Base-by-base conservation (phyloP, 768 basidiomycete genomes). In the Coprinellus micaceus region DNA sequence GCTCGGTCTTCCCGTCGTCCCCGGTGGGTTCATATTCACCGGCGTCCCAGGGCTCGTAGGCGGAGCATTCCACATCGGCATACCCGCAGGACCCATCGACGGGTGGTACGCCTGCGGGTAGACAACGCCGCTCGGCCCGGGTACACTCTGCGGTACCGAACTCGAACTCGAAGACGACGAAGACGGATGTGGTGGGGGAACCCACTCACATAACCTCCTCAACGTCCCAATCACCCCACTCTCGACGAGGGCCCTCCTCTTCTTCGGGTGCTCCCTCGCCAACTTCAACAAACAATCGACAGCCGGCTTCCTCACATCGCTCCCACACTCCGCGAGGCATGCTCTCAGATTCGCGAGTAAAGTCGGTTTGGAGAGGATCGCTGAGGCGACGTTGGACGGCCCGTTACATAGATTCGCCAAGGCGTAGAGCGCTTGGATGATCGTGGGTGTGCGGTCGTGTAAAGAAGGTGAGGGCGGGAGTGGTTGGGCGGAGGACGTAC, bases 341-440 rank as follows among this genome's bases (percentile, higher is more conserved):
- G 65, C 60, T n/a, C 81, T 80, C 0, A 91, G 70, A 1, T 81
- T 74, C 11, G 66, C 64, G 3, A 91, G 77, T 5, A 91, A 71
- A 4, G 71, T 70, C 0, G 79, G 71, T 55, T 83, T 76, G 0
- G 71, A 63, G n/a, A 85, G 71, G 30, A 91, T 79, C 22, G 73
- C 67, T 39, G 73, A 72, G 54, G 85, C 85, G 43, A 81, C 77
- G 15, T 71, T 66, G 0, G 75, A 66, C 2, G 72, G 67, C 36
- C 84, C 84, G 65, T 90, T 89, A 33, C 83, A 77, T 13, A 92
- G 73, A 66, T 91, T 91, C 0, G 85, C 85, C 0, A 91, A 77
- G 2, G 82, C 70, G 63, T 74, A 82, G 0, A 85, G 78, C 0
- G 86, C 84, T 65, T 79, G 63, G 12, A 58, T 47, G 19, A 60